Evolutionary conservation across 225 moss, liverwort and hornwort species (phyloP).

Genomic region (Neckera pumila): DNA sequence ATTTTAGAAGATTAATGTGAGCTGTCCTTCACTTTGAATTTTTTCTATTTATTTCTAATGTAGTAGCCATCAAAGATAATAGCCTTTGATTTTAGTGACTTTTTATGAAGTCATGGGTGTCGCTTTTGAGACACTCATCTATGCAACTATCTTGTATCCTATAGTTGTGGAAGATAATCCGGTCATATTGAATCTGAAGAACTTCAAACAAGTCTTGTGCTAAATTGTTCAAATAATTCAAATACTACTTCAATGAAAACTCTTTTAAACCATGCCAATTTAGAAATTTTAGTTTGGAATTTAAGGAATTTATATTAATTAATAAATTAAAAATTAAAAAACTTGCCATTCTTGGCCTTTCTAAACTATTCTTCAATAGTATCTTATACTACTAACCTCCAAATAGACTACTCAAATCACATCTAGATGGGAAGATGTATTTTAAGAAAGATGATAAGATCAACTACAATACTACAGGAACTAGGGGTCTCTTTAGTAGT

Average conservation of each 20-base stretch:
- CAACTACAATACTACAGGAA: neutral
- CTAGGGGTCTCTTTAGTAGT: too few species aligned
- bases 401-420: neutral
- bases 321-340: neutral
- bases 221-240: neutral
- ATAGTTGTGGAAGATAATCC: too few species aligned
- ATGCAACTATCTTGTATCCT: too few species aligned
- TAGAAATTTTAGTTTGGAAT: accelerated
- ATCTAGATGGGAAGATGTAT: neutral
- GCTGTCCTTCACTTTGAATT: too few species aligned
- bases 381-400: neutral
- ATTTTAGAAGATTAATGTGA: too few species aligned
- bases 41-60: too few species aligned
- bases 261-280: neutral
- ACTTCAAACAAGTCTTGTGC: neutral
- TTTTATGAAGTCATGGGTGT: too few species aligned
- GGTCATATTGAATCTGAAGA: neutral
- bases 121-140: too few species aligned
- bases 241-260: accelerated
- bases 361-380: neutral
- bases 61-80: too few species aligned
- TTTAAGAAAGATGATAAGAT: neutral
- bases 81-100: too few species aligned
- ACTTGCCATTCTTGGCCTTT: neutral
- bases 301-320: neutral